These are phyloP conservation scores for Aureobasidium sp. DNA, from an alignment of 2,329 filamentous ascomycete genomes.

Conservation along the genomic window DNA sequence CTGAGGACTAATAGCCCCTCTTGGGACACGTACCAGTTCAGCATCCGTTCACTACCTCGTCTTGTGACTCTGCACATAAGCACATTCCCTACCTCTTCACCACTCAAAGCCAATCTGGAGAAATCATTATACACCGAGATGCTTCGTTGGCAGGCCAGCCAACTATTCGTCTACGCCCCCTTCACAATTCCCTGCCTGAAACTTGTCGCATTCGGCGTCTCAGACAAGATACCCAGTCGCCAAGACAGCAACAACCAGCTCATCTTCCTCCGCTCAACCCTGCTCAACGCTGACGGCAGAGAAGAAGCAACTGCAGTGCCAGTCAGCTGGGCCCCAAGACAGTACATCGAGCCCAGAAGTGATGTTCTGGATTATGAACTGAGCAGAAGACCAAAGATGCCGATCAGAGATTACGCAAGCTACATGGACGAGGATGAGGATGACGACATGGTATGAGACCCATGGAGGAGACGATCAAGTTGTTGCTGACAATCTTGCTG, in stretches of 20 bases:
- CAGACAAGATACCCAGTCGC: constrained; percentile 40
- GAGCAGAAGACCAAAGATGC: constrained; percentile 29
- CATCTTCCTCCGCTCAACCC: constrained; percentile 38
- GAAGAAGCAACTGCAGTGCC: constrained; percentile 35
- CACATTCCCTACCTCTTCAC: constrained; percentile 40
- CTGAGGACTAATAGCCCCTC: constrained; percentile 22
- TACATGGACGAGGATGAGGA: constrained; percentile 6
- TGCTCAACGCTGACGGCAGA: constrained; percentile 34
- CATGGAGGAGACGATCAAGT: not conserved
- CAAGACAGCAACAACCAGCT: constrained; percentile 40
- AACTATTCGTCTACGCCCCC: not conserved
- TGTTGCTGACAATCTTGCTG: not conserved
- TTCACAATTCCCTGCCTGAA: constrained; percentile 26
- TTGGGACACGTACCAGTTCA: constrained; percentile 5
- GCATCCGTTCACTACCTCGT: constrained; percentile 25
- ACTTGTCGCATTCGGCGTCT: constrained; percentile 40
- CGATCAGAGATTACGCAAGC: constrained; percentile 26
- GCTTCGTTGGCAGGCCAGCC: not conserved
- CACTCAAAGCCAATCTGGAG: constrained; percentile 25
- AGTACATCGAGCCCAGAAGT: constrained; percentile 38
- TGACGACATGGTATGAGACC: not conserved
- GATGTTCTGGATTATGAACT: constrained; percentile 40
- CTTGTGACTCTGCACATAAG: constrained; percentile 42
- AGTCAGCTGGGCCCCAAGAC: constrained; percentile 38
- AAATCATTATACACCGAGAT: not conserved